Conservation (phyloP, 257 asterid genomes). For the Solanum habrochaites region DNA sequence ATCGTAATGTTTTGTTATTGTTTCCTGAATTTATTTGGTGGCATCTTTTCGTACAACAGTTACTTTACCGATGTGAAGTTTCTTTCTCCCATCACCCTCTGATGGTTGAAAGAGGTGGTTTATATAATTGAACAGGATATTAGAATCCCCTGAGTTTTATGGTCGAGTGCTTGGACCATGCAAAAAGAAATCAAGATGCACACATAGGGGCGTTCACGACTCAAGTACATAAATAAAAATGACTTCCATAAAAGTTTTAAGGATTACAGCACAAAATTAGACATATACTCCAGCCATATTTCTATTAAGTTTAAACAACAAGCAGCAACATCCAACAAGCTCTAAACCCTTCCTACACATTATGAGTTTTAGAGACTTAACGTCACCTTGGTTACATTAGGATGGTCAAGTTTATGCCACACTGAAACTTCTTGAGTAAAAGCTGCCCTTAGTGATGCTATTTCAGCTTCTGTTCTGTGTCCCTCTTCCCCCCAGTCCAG, state of each 20-base stretch:
- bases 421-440: slow-evolving; percentile 90
- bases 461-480: slow-evolving; percentile 68
- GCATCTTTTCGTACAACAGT: neutral
- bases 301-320: neutral
- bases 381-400: slow-evolving; percentile 74
- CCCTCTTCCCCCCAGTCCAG: slow-evolving; percentile 95
- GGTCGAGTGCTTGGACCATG: neutral
- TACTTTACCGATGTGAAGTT: neutral
- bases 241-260: neutral
- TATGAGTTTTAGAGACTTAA: neutral
- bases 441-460: slow-evolving; percentile 64
- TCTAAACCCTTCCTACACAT: neutral
- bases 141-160: neutral
- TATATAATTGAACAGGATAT: neutral
- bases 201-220: neutral
- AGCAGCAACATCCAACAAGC: neutral
- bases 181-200: neutral
- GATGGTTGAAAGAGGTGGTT: neutral
- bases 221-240: neutral
- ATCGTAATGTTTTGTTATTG: neutral
- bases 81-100: neutral
- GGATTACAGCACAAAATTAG: neutral
- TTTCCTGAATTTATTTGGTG: neutral
- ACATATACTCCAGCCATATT: neutral
- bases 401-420: slow-evolving; percentile 90